These are phyloP conservation scores for Papiliotrema nemorosa DNA, from an alignment of 1,284 basidiomycete species.

Conservation along the genomic window DNA sequence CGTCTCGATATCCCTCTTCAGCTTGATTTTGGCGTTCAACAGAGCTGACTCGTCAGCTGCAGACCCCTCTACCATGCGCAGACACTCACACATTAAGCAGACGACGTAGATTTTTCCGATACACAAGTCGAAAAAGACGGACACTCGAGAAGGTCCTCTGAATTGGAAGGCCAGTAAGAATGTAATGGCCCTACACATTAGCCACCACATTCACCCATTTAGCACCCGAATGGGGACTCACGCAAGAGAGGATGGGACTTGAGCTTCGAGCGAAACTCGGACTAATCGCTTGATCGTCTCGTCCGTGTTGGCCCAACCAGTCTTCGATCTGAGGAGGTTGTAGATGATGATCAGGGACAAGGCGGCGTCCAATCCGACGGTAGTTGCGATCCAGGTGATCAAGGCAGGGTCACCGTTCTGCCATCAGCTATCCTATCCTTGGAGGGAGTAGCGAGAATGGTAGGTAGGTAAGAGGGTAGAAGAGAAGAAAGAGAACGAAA, in stretches of 20 bases:
- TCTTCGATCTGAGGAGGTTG: neutral
- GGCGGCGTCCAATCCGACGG: neutral
- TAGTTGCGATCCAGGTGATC: neutral
- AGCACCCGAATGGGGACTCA: neutral
- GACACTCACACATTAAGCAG: conserved; percentile 2
- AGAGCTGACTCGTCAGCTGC: neutral
- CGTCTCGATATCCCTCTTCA: conserved; percentile 1
- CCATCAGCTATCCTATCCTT: neutral
- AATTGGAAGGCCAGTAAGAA: neutral
- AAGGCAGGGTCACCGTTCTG: neutral
- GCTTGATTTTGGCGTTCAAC: conserved; percentile 5
- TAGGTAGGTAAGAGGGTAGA: too few relatives aligned
- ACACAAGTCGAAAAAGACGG: conserved; percentile 2
- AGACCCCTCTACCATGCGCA: neutral
- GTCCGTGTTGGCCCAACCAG: conserved; percentile 5
- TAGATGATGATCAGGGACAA: conserved; percentile 2
- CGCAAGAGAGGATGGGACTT: neutral
- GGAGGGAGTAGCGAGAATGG: too few relatives aligned
- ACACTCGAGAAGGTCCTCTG: neutral
- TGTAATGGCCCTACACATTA: neutral
- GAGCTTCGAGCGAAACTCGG: conserved; percentile 5
- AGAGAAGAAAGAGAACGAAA: neutral
- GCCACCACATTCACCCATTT: neutral
- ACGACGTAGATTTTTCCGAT: conserved; percentile 5
- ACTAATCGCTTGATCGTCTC: neutral